Percentiles rank a stretch among this genome's conserved stretches.
Evolutionary conservation across 805 yeast species (phyloP).

Genomic region (Teunomyces aglyptinius): DNA sequence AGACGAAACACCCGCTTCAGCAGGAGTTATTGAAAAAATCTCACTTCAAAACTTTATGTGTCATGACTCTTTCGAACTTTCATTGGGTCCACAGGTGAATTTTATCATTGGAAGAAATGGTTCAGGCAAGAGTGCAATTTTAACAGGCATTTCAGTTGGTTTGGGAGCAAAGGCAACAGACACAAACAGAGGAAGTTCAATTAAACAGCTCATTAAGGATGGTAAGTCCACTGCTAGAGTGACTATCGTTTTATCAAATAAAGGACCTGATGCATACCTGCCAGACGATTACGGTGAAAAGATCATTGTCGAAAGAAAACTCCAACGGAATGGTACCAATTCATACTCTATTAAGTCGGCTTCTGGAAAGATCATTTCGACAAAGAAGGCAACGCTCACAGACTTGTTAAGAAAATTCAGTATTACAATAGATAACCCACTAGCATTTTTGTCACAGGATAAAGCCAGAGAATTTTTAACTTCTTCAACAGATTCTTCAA

Average conservation of each 20-base stretch:
- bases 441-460: constrained; percentile 91
- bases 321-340: constrained; percentile 52
- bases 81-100: constrained; percentile 76
- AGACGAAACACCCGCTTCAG: constrained; percentile 29
- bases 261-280: constrained; percentile 62
- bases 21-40: constrained; percentile 70
- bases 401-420: constrained; percentile 67
- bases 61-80: constrained; percentile 74
- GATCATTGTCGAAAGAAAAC: constrained; percentile 67
- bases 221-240: constrained; percentile 72
- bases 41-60: constrained; percentile 81
- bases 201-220: constrained; percentile 70
- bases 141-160: constrained; percentile 85
- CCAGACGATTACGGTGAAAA: constrained; percentile 65
- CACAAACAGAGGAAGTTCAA: constrained; percentile 78
- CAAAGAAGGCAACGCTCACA: constrained; percentile 63
- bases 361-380: constrained; percentile 52
- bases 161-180: constrained; percentile 85
- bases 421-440: constrained; percentile 83
- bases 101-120: constrained; percentile 91
- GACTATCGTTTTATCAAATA: constrained; percentile 60
- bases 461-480: constrained; percentile 88
- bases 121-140: constrained; percentile 83
- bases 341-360: constrained; percentile 56
- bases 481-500: constrained; percentile 65